A percentile compares a stretch with the other conserved stretches of the same genome.
Evolutionary conservation across 352 stramenopile genomes (phyloP).

Genomic region (Thraustotheca clavata): DNA sequence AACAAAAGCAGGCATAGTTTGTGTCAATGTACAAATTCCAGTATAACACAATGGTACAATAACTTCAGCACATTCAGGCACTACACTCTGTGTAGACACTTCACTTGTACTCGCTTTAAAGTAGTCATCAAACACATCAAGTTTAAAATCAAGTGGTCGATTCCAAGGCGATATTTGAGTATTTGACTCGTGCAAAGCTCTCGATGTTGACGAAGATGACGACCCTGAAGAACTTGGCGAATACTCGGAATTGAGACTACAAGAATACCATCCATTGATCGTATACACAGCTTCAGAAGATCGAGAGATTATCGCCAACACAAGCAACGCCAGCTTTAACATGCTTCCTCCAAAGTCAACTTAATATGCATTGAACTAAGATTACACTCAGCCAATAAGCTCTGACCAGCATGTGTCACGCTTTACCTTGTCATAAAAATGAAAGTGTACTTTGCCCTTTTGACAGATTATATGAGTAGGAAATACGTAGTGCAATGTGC

Average conservation of each 20-base stretch:
- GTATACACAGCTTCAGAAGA: no score
- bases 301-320: background rate
- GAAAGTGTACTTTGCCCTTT: no score
- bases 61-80: conserved; percentile 29
- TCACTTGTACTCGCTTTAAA: background rate
- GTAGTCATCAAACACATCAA: background rate
- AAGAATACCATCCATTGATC: conserved; percentile 19
- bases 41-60: conserved; percentile 29
- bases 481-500: no score
- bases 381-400: no score
- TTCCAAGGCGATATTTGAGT: background rate
- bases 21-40: conserved; percentile 29
- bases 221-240: background rate
- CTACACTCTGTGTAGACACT: background rate
- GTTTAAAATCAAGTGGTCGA: background rate
- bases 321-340: no score
- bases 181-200: background rate
- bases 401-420: no score
- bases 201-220: background rate
- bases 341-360: no score
- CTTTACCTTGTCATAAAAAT: no score
- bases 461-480: no score
- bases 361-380: no score
- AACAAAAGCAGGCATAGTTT: conserved; percentile 45
- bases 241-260: background rate